phyloP scores from a whole-genome alignment of 179 eudicot species.

The Sideroxylon spinosum region DNA sequence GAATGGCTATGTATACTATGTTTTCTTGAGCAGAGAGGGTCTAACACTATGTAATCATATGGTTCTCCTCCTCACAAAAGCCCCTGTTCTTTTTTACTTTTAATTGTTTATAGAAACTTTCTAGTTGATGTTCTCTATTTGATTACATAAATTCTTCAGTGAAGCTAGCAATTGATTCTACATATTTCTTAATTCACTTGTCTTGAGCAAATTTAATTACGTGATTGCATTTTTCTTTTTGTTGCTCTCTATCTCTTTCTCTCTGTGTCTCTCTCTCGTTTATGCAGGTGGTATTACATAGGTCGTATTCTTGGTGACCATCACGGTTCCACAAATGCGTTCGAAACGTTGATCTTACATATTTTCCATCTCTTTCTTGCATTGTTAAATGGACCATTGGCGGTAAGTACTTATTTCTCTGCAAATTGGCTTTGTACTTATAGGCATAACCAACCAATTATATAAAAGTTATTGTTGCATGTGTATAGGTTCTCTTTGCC shows the following conservation, averaged over 20 bases:
- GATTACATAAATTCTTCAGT: background rate
- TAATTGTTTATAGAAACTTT: background rate
- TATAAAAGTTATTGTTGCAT: background rate
- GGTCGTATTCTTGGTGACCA: conserved; percentile 60
- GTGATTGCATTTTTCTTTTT: no score
- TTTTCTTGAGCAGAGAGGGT: conserved; percentile 39
- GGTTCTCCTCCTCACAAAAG: no score
- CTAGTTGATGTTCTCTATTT: background rate
- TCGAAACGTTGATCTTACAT: conserved; percentile 46
- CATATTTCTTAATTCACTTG: background rate
- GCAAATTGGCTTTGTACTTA: background rate
- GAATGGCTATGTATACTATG: conserved; percentile 44
- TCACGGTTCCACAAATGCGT: conserved; percentile 58
- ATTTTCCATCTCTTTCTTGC: conserved; percentile 41
- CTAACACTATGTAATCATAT: background rate
- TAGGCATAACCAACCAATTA: no score
- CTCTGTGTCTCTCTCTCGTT: conserved; percentile 1
- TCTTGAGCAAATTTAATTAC: no score
- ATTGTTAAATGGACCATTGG: conserved; percentile 37
- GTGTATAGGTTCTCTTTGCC: conserved; percentile 39
- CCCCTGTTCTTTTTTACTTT: no score
- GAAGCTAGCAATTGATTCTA: background rate
- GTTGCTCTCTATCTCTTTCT: no score
- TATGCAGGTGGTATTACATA: conserved; percentile 56
- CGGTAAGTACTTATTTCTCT: conserved; percentile 23